Conservation (phyloP, 352 stramenopile species). For the Globisporangium middletonii region DNA sequence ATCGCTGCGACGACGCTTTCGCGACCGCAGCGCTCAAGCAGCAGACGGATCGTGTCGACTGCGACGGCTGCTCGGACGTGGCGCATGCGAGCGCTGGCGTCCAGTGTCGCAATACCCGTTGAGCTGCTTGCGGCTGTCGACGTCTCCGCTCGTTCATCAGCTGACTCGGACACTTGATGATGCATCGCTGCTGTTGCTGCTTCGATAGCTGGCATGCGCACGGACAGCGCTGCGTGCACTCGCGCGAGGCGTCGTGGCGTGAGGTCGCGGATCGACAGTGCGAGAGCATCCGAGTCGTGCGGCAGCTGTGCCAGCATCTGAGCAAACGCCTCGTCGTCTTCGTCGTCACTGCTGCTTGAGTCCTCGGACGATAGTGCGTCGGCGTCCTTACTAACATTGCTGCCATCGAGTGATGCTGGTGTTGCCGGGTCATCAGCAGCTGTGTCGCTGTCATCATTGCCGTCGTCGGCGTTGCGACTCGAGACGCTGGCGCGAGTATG, state of each 20-base stretch:
- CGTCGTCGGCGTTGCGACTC: not conserved
- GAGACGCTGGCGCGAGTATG: not conserved
- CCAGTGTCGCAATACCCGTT: not conserved
- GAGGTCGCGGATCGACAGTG: conserved; percentile 3
- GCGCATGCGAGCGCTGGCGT: conserved; percentile 6
- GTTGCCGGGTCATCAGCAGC: no score
- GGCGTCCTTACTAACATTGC: no score
- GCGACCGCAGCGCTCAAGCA: conserved; percentile 8
- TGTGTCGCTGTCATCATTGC: not conserved
- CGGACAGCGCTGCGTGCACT: conserved; percentile 7
- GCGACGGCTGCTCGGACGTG: conserved; percentile 10
- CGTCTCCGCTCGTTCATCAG: not conserved
- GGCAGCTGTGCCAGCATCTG: conserved; percentile 10
- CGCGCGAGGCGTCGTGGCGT: not conserved
- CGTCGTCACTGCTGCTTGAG: not conserved
- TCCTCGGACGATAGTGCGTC: not conserved
- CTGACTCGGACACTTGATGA: not conserved
- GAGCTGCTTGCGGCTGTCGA: no score
- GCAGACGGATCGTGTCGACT: conserved; percentile 12
- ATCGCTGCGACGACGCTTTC: conserved; percentile 1
- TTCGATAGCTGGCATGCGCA: not conserved
- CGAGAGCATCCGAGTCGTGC: conserved; percentile 1
- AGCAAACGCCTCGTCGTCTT: conserved; percentile 5
- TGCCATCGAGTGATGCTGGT: no score
- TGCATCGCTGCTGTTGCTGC: not conserved